Evolutionary conservation across 352 stramenopile species (phyloP), one percentile per base, ranked within the genome.

Genomic region (Pythium aquatile): DNA sequence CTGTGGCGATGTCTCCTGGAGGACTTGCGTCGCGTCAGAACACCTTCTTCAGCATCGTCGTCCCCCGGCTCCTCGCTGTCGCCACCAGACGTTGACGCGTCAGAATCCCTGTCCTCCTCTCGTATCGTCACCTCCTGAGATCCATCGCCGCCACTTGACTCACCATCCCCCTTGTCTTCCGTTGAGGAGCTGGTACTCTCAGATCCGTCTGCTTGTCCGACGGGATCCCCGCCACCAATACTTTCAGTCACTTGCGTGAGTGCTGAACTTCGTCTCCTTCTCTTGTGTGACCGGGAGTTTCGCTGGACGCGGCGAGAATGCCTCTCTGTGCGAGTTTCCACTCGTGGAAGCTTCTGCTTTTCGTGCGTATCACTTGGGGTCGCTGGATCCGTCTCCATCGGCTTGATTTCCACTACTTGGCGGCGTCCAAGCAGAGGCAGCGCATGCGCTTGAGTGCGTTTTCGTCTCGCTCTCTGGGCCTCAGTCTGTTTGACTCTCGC

Each of bases 371-470:
- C 28, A 5, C 51, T 9, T 17, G 28, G 6, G n/a, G 35, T 28
- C 30, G 11, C 44, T 6, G 20, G 16, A 16, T 53, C 16, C 0
- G 33, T 49, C 42, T 10, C 30, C 3, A 16, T 24, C 2, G 40
- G 6, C 29, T 63, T 44, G 11, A 40, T 62, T 16, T 61, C 20
- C 9, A 5, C 11, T 7, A 5, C 11, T 14, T 13, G 35, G 3
- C 29, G 53, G 4, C 39, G 44, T 5, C 62, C 47, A 0, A 68
- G 39, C 26, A 68, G 29, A 1, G 62, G 62, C 9, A 68, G 47
- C 37, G 62, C 54, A 29, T 68, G 62, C 11, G 61, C 55, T 26
- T 68, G 33, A 16, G 49, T 60, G 2, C 55, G 16, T 29, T 40
- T 63, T 17, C 39, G 24, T 13, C 30, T 54, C 6, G 55, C 55